Evolutionary conservation across 2,329 filamentous ascomycete genomes (phyloP).

Genomic region (Alternaria viburni): DNA sequence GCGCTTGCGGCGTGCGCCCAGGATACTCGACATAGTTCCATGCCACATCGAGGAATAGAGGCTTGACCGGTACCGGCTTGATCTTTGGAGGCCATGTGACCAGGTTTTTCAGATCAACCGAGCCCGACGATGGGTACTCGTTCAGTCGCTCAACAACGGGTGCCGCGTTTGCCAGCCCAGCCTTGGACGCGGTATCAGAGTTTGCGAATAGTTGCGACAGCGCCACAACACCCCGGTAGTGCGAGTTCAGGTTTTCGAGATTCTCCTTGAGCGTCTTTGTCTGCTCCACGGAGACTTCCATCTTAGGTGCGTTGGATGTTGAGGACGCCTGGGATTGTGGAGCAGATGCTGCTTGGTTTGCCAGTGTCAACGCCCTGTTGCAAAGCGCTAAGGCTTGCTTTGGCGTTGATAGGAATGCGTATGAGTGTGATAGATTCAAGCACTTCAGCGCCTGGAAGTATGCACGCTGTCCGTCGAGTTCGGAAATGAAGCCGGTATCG

Average conservation of each 20-base stretch:
- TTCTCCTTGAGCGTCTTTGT: constrained; percentile 65
- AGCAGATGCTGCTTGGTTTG: constrained; percentile 57
- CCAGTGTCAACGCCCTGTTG: constrained; percentile 71
- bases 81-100: constrained; percentile 87
- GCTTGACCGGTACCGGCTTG: constrained; percentile 86
- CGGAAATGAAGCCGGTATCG: constrained; percentile 75
- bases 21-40: constrained; percentile 98
- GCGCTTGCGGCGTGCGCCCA: constrained; percentile 56
- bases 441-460: constrained; percentile 94
- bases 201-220: constrained; percentile 69
- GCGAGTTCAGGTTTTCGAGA: constrained; percentile 75
- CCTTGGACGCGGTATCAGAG: constrained; percentile 56
- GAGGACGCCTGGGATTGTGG: constrained; percentile 41
- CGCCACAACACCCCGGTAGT: constrained; percentile 84
- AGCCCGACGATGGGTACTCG: constrained; percentile 72
- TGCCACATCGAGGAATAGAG: constrained; percentile 92
- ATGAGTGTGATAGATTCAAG: constrained; percentile 83
- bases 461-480: constrained; percentile 76
- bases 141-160: constrained; percentile 78
- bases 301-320: constrained; percentile 62
- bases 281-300: constrained; percentile 69
- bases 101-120: constrained; percentile 76
- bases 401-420: constrained; percentile 73
- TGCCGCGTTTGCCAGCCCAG: constrained; percentile 51
- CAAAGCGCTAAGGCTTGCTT: constrained; percentile 86